A percentile compares a stretch with the other conserved stretches of the same genome.
phyloP scores from a whole-genome alignment of 805 yeast genomes.

The Wickerhamiella galacta region DNA sequence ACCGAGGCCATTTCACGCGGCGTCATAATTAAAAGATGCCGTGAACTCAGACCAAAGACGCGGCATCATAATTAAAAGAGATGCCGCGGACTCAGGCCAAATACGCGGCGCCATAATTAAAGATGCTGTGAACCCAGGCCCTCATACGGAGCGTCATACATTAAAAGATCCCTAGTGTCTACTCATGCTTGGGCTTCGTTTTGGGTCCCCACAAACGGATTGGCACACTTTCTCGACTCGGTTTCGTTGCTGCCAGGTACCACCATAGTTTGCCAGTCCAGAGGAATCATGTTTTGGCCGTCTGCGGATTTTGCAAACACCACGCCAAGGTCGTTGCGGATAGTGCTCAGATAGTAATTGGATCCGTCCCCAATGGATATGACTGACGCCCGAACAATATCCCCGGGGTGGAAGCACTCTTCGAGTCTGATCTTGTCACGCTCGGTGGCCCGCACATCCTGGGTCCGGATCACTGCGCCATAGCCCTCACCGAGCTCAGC shows the following conservation, averaged over 20 bases:
- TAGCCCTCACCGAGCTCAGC: slow-evolving; percentile 58
- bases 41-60: no score
- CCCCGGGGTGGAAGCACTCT: slow-evolving; percentile 80
- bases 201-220: slow-evolving; percentile 41
- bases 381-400: slow-evolving; percentile 69
- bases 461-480: slow-evolving; percentile 70
- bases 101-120: no score
- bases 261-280: slow-evolving; percentile 93
- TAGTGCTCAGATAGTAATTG: slow-evolving; percentile 77
- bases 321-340: slow-evolving; percentile 84
- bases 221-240: slow-evolving; percentile 82
- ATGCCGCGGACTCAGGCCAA: no score
- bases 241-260: slow-evolving; percentile 55
- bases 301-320: slow-evolving; percentile 64
- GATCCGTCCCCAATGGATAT: slow-evolving; percentile 84
- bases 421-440: slow-evolving; percentile 69
- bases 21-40: no score
- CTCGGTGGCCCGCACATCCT: slow-evolving; percentile 82
- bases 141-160: no score
- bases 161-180: no score
- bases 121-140: no score
- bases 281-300: slow-evolving; percentile 68
- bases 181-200: no score
- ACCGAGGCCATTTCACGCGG: no score
- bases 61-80: no score